A percentile compares a stretch with the other conserved stretches of the same genome.
Conservation (phyloP, 805 yeast species). For the Wickerhamiella musiphila region DNA sequence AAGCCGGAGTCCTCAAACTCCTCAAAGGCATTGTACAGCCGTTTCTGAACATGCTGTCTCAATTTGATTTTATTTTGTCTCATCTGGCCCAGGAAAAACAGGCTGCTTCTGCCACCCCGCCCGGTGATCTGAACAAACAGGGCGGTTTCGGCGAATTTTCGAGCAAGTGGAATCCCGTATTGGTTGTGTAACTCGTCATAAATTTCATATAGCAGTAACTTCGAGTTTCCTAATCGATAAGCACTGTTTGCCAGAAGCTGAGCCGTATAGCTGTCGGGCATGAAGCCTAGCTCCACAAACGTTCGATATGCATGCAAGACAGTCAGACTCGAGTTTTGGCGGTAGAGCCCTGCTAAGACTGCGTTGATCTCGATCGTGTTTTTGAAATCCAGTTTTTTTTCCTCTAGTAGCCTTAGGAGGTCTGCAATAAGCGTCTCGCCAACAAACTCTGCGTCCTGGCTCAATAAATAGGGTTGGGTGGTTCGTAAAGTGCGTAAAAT, state of each 20-base stretch:
- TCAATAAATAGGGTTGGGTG: background rate
- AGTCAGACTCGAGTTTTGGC: slow-evolving; percentile 8
- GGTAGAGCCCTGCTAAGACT: slow-evolving; percentile 7
- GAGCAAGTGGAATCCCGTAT: slow-evolving; percentile 7
- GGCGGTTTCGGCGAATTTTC: slow-evolving; percentile 15
- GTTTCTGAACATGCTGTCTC: slow-evolving; percentile 11
- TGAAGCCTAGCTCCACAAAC: slow-evolving; percentile 3
- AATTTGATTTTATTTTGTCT: slow-evolving; percentile 8
- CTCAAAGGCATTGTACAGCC: slow-evolving; percentile 5
- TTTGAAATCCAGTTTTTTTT: background rate
- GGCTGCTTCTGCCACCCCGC: slow-evolving; percentile 12
- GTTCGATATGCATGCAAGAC: slow-evolving; percentile 11
- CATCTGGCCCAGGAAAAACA: slow-evolving; percentile 16
- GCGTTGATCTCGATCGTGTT: slow-evolving; percentile 4
- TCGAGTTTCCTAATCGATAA: slow-evolving; percentile 18
- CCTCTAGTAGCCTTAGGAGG: slow-evolving; percentile 1
- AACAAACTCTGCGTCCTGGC: slow-evolving; percentile 5
- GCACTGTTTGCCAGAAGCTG: slow-evolving; percentile 15
- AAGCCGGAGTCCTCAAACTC: slow-evolving; percentile 4
- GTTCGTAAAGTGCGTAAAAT: background rate
- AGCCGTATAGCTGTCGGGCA: slow-evolving; percentile 9
- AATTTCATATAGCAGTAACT: slow-evolving; percentile 14
- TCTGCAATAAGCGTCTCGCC: slow-evolving; percentile 8
- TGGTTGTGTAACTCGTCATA: slow-evolving; percentile 11
- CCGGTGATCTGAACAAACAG: slow-evolving; percentile 14